Base-by-base conservation (phyloP, 140 eudicot species). In the Eryngium alpinum region DNA sequence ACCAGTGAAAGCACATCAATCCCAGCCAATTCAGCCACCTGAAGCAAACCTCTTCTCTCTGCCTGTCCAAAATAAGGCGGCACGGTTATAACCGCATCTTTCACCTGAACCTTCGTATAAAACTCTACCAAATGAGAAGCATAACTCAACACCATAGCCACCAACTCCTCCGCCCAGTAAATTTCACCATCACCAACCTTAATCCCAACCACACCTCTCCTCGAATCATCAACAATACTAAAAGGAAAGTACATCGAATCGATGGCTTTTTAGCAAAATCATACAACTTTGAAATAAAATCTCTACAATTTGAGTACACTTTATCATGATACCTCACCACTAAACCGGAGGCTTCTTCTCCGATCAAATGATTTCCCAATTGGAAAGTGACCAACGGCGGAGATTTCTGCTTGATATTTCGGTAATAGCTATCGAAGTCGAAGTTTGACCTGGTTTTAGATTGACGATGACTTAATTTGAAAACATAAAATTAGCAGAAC, bases 381-480 rank as follows among this genome's bases (percentile, higher is more conserved):
- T 90, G 94, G 80, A 93, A 91, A 24, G 97, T 90, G 53, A 96
- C 89, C 4, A 96, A 81, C 10, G 89, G 87, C 0, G 99, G 99
- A 2, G 99, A 87, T 82, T 96, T 96, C 21, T 98, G 93, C 75
- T 96, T 96, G 99, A 96, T 98, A 96, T 96, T 81, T 96, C 98
- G 57, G 93, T 96, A 38, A 96, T 93, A 46, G 99, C 99, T 88
- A 96, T 79, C 0, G 99, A 91, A 27, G 93, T 96, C 70, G 99
- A 98, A 1, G 92, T 67, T 31, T 91, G 94, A 34, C 98, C 98
- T 0, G 99, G 98, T 74, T 96, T 93, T 3, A 96, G 89, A 79
- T 96, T 96, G 29, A 96, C 99, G 10, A 93, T 96, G 19, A 97
- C 97, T 27, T n/a, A n/a, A n/a, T n/a, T n/a, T n/a, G n/a, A n/a